Percentiles rank a stretch among this genome's conserved stretches.
These are phyloP conservation scores for Straminergon stramineum DNA, from an alignment of 225 moss, liverwort and hornwort genomes.

Conservation along the genomic window DNA sequence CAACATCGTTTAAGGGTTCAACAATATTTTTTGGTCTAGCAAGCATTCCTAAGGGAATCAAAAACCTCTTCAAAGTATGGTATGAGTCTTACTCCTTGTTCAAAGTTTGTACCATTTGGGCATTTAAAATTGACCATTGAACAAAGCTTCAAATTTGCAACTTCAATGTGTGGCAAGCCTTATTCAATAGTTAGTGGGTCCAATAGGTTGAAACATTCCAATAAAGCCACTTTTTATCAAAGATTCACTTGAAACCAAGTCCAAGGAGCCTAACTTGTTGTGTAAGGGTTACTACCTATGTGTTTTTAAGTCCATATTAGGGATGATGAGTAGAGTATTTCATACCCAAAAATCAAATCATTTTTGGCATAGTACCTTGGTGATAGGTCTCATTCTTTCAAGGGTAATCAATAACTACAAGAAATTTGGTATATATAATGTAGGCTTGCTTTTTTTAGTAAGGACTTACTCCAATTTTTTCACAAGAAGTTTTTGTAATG, in stretches of 20 bases:
- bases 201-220: background rate
- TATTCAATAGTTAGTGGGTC: background rate
- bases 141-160: background rate
- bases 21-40: background rate
- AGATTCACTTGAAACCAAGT: background rate
- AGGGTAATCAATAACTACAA: background rate
- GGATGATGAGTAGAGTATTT: background rate
- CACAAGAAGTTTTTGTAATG: accelerated
- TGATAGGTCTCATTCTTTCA: background rate
- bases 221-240: background rate
- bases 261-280: accelerated
- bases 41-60: background rate
- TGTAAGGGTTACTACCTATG: background rate
- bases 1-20: too few relatives aligned
- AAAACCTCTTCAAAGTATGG: background rate
- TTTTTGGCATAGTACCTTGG: background rate
- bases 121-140: background rate
- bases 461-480: background rate
- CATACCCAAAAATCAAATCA: background rate
- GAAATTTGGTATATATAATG: accelerated
- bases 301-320: background rate
- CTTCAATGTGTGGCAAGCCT: background rate
- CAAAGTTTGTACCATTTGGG: background rate
- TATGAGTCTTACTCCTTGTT: background rate
- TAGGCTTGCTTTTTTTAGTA: background rate